Evolutionary conservation across 1,284 basidiomycete genomes (phyloP), one percentile per base, ranked within the genome.

Genomic region (Afroboletus lepidellus): DNA sequence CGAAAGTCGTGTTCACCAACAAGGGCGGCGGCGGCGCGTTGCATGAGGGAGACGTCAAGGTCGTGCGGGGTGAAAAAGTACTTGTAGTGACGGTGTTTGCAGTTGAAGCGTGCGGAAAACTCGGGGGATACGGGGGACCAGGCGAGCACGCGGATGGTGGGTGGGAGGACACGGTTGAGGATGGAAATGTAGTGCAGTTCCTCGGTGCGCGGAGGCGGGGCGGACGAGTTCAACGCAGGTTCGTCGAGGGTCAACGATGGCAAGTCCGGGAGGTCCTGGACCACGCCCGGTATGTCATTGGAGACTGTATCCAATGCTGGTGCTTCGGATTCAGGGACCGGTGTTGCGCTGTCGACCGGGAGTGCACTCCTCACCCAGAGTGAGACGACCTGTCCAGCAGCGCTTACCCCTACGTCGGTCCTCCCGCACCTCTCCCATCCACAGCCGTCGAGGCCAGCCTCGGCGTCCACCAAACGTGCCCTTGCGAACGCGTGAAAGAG

Each of bases 1-100:
- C 95, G 83, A 66, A 98, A 98, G 72, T 99, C 97, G 73, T 98
- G 94, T 58, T 92, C 87, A 39, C 96, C 97, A 12, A 94, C 67
- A 30, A 99, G 76, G 1, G 80, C 72, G 1, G 73, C 56, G 0
- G 93, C 92, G 0, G 85, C 95, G 36, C 83, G 77, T 54, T 79
- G 78, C 95, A 99, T 99, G 29, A 77, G 78, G 1, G 72, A 62
- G 29, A 95, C 69, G 69, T 94, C 83, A 50, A 97, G 81, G 13
- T 74, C 72, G 16, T 77, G 65, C 0, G 80, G 69, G 33, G 79
- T 77, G 76, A 98, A 99, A 69, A 98, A 96, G 73, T 99, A 99
- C 69, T 98, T 98, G 84, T 99, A 99, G 69, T 99, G 96, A 32
- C 96, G 78, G 63, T 83, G 86, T 51, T 74, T 76, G 74, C 95